These are phyloP conservation scores for Ophiostoma sp. DNA, from an alignment of 2,329 filamentous ascomycete species.

Conservation along the genomic window DNA sequence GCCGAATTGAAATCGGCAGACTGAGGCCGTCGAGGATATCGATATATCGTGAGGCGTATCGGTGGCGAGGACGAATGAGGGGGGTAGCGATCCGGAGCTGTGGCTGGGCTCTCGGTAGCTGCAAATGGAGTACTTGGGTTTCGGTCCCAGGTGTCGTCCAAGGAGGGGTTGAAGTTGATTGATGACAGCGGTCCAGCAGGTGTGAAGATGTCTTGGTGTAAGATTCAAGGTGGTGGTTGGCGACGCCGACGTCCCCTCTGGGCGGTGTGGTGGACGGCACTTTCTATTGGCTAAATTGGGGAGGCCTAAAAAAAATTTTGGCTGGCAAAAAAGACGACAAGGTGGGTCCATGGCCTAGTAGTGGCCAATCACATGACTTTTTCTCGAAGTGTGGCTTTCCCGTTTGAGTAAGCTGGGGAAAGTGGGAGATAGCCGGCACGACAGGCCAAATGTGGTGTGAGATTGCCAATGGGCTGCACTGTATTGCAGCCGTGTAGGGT, in stretches of 20 bases:
- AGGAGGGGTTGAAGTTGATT: neutral
- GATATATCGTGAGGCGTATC: neutral
- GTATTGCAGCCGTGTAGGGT: slow-evolving; percentile 1
- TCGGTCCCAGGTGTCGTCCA: neutral
- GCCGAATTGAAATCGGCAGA: no score
- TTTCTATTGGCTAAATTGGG: slow-evolving; percentile 6
- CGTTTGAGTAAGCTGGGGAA: slow-evolving; percentile 7
- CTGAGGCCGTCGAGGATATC: neutral
- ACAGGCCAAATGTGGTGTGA: slow-evolving; percentile 2
- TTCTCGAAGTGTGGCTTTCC: neutral
- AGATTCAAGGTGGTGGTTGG: slow-evolving; percentile 14
- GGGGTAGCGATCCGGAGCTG: neutral
- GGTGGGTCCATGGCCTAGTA: neutral
- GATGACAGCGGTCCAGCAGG: neutral
- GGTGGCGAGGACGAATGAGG: neutral
- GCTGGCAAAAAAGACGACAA: slow-evolving; percentile 7
- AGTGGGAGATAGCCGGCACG: neutral
- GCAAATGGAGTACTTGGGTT: neutral
- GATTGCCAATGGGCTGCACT: neutral
- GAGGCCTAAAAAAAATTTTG: slow-evolving; percentile 13
- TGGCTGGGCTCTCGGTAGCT: slow-evolving; percentile 5
- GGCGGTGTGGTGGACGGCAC: slow-evolving; percentile 3
- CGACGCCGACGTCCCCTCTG: slow-evolving; percentile 10
- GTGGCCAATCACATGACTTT: neutral
- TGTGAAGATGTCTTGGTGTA: neutral